Percentiles rank a stretch among this genome's conserved stretches.
phyloP scores from a whole-genome alignment of 176 grass and related monocot species.

The Saccharum officinarum region DNA sequence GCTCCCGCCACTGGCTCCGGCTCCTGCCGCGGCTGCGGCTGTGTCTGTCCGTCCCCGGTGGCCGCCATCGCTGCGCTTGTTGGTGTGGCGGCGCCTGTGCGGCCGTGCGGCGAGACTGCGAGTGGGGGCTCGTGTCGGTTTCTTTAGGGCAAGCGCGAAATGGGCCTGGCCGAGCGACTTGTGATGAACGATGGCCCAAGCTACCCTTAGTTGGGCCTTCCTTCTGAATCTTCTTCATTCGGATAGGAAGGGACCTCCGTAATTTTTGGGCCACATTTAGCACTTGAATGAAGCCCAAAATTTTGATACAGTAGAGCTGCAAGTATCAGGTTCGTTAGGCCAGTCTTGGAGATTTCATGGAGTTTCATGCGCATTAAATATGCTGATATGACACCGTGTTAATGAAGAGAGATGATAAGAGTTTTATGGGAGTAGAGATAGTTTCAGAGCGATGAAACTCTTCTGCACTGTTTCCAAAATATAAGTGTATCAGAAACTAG shows the following conservation, averaged over 20 bases:
- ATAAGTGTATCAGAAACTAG: too few species aligned
- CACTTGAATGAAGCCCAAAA: neutral
- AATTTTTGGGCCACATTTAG: neutral
- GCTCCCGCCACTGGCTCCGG: neutral
- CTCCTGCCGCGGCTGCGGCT: neutral
- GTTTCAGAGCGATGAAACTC: too few species aligned
- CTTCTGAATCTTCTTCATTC: neutral
- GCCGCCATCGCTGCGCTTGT: constrained; percentile 41
- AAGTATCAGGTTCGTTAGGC: too few species aligned
- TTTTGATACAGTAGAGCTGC: neutral
- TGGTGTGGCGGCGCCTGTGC: neutral
- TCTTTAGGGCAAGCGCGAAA: constrained; percentile 19
- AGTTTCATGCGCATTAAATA: too few species aligned
- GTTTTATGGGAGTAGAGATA: too few species aligned
- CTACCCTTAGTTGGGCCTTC: neutral
- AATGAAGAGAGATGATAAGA: too few species aligned
- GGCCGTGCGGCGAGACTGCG: neutral
- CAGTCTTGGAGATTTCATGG: too few species aligned
- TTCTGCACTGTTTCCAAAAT: too few species aligned
- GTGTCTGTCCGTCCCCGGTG: constrained; percentile 38
- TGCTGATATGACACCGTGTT: too few species aligned
- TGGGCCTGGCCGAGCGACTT: neutral
- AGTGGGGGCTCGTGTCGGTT: neutral
- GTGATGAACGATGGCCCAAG: neutral
- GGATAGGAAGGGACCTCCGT: neutral